Evolutionary conservation across 116 monocot species (phyloP).

Genomic region (Dioscorea cayenensis): DNA sequence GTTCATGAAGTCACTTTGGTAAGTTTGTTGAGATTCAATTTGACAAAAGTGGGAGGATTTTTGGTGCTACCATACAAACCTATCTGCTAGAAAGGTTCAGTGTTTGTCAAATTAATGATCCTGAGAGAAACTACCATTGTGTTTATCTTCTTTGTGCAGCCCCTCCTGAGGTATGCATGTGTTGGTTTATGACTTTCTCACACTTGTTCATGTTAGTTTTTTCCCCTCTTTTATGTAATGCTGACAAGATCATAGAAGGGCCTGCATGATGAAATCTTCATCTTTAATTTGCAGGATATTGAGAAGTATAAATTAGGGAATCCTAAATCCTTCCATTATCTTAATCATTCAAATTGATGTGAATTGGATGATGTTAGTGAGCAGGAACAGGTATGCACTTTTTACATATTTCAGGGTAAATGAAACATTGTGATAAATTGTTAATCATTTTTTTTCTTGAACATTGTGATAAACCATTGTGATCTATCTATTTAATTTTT

Average conservation of each 20-base stretch:
- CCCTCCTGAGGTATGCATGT: conserved; percentile 40
- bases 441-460: conserved; percentile 13
- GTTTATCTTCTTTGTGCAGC: conserved; percentile 78
- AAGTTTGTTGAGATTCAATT: conserved; percentile 92
- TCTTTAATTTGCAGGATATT: conserved; percentile 36
- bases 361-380: conserved; percentile 49
- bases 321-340: conserved; percentile 52
- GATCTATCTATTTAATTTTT: background rate
- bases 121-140: conserved; percentile 86
- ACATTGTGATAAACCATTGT: conserved; percentile 83
- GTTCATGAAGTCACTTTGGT: conserved; percentile 58
- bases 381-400: conserved; percentile 46
- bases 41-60: conserved; percentile 73
- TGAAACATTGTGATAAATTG: background rate
- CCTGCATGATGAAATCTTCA: background rate
- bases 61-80: conserved; percentile 77
- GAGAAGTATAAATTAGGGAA: conserved; percentile 53
- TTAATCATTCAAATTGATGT: conserved; percentile 69
- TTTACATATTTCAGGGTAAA: background rate
- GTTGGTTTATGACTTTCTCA: background rate
- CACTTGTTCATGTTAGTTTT: background rate
- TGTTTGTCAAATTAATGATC: conserved; percentile 72
- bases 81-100: conserved; percentile 86
- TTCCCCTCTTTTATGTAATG: background rate
- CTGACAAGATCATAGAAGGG: background rate